Conservation (phyloP, 1,139 yeast species). For the Yamadazyma taylorii region DNA sequence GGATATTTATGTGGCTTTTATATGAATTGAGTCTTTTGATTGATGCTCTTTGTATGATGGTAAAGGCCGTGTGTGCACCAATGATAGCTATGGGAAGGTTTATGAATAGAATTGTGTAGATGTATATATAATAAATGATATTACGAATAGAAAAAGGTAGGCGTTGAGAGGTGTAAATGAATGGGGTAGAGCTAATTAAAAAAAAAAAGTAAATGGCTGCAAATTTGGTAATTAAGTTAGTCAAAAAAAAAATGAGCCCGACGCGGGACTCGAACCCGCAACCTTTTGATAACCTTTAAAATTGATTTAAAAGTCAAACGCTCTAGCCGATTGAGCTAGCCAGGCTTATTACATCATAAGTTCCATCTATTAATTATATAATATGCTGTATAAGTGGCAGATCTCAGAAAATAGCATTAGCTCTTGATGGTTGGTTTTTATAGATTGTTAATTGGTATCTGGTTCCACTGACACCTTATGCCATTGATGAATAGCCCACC, state of each 20-base stretch:
- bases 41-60: constrained; percentile 49
- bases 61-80: constrained; percentile 49
- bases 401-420: too few relatives aligned
- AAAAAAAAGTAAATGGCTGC: background rate
- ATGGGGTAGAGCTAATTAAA: too few relatives aligned
- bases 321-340: constrained; percentile 20
- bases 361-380: too few relatives aligned
- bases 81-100: constrained; percentile 49
- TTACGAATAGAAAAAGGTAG: background rate
- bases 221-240: background rate
- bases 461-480: too few relatives aligned
- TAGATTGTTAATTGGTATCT: too few relatives aligned
- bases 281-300: constrained; percentile 15
- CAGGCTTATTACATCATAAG: constrained; percentile 9
- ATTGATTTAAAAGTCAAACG: constrained; percentile 15
- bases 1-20: constrained; percentile 43
- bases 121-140: background rate
- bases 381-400: too few relatives aligned
- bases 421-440: too few relatives aligned
- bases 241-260: constrained; percentile 15
- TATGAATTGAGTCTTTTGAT: constrained; percentile 44
- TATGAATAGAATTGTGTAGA: constrained; percentile 42
- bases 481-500: too few relatives aligned
- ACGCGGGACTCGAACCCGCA: constrained; percentile 22
- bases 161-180: too few relatives aligned